Evolutionary conservation across 2,329 filamentous ascomycete species (phyloP).

Genomic region (Chrysoporthe austroafricana): DNA sequence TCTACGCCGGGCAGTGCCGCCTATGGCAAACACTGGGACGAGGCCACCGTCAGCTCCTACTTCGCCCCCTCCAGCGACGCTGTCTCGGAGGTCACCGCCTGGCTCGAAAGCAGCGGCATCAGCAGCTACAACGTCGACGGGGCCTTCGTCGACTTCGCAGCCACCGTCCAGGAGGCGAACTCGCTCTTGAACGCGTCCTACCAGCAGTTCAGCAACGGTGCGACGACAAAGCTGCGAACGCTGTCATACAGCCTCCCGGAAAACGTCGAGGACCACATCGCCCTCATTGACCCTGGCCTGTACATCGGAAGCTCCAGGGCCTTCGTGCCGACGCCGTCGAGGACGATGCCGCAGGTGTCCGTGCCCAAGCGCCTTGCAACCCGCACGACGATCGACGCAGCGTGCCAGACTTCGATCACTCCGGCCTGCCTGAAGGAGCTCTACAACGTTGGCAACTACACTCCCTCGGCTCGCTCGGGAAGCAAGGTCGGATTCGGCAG

Average conservation of each 20-base stretch:
- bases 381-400: constrained; percentile 27
- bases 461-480: constrained; percentile 40
- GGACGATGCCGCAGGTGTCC: constrained; percentile 10
- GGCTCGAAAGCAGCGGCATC: constrained; percentile 26
- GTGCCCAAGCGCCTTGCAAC: constrained; percentile 13
- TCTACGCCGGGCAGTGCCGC: constrained; percentile 31
- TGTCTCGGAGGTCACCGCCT: constrained; percentile 29
- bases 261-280: constrained; percentile 16
- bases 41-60: constrained; percentile 29
- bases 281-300: constrained; percentile 25
- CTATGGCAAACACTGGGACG: constrained; percentile 33
- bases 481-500: constrained; percentile 57
- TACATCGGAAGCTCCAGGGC: constrained; percentile 29
- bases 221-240: constrained; percentile 27
- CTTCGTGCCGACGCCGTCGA: constrained; percentile 6
- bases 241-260: constrained; percentile 24
- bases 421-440: constrained; percentile 49
- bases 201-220: constrained; percentile 37
- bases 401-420: constrained; percentile 42
- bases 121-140: constrained; percentile 38
- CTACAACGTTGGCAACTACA: constrained; percentile 52
- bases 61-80: constrained; percentile 31
- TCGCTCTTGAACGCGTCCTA: constrained; percentile 36
- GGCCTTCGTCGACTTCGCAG: constrained; percentile 47
- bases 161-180: constrained; percentile 36